Percentiles rank a stretch among this genome's conserved stretches.
phyloP scores from a whole-genome alignment of 106 monocot genomes.

The Gastrodia elata region DNA sequence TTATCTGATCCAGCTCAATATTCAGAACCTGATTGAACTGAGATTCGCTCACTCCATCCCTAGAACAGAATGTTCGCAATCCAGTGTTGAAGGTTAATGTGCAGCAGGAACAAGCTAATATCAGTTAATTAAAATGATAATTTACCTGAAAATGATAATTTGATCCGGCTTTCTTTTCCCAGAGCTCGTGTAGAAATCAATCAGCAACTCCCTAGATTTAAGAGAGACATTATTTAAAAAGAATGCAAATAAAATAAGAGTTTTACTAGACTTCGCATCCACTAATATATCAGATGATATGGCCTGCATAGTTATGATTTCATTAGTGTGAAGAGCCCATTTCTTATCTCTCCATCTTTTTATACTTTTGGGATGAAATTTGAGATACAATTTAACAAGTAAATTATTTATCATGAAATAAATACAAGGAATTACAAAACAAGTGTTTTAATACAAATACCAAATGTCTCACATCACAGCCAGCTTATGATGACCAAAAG shows the following conservation, averaged over 20 bases:
- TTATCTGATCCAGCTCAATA: slow-evolving; percentile 91
- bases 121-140: neutral
- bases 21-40: slow-evolving; percentile 90
- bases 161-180: slow-evolving; percentile 70
- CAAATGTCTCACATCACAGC: neutral
- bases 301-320: no score
- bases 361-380: no score
- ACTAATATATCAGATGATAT: no score
- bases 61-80: slow-evolving; percentile 14
- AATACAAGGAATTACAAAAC: no score
- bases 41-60: slow-evolving; percentile 97
- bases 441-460: neutral
- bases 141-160: slow-evolving; percentile 83
- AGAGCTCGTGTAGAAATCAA: slow-evolving; percentile 80
- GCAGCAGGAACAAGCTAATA: neutral
- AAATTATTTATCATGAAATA: no score
- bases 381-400: no score
- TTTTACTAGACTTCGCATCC: no score
- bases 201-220: slow-evolving; percentile 48
- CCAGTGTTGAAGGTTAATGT: neutral
- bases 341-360: no score
- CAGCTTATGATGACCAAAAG: neutral
- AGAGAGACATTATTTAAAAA: neutral
- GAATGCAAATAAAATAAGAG: neutral
- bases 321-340: no score